Evolutionary conservation across 2,329 filamentous ascomycete species (phyloP), one percentile per base, ranked within the genome.

Genomic region (Aschersonia sp.): DNA sequence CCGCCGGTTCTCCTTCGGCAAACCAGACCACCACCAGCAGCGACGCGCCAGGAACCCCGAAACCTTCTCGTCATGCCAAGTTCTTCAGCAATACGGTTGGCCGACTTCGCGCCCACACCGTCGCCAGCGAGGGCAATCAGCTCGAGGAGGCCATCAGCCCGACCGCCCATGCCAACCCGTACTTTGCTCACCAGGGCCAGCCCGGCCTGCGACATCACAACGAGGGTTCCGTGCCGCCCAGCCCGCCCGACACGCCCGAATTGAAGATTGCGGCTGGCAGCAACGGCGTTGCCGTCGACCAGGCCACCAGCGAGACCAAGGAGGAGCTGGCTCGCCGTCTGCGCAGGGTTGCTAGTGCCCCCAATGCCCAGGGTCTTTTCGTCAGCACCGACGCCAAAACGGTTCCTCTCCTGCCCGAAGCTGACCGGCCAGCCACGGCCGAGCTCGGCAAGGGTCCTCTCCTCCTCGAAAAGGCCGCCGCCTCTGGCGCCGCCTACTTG

Each of bases 121-220:
- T 94, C 49, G 87, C 87, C 55, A 95, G 88, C 67, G 90, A 96
- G 67, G 89, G 89, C 56, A 88, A 96, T 61, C 79, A 83, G 50
- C 75, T 96, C 54, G 90, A 96, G 56, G 89, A 96, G 64, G 73
- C 79, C 52, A 75, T 94, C 59, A 95, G 89, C 60, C 92, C 92
- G 30, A 97, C 88, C 5, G 90, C 89, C 46, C 81, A 90, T 60
- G 90, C 88, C 54, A 98, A 98, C 63, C 92, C 92, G 14, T 98
- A 98, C 68, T 98, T 97, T 65, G 85, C 82, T 55, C 92, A 97
- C 63, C 92, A 98, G 68, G 92, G 92, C 49, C 88, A 88, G 57
- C 92, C 92, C 4, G 86, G 87, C 54, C 72, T 97, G 57, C 83
- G 90, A 61, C 92, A 98, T 69, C 88, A 94, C 69, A 94, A 97